These are phyloP conservation scores for Bonia amplexicaulis DNA, from an alignment of 176 grass and related monocot species.

Conservation along the genomic window DNA sequence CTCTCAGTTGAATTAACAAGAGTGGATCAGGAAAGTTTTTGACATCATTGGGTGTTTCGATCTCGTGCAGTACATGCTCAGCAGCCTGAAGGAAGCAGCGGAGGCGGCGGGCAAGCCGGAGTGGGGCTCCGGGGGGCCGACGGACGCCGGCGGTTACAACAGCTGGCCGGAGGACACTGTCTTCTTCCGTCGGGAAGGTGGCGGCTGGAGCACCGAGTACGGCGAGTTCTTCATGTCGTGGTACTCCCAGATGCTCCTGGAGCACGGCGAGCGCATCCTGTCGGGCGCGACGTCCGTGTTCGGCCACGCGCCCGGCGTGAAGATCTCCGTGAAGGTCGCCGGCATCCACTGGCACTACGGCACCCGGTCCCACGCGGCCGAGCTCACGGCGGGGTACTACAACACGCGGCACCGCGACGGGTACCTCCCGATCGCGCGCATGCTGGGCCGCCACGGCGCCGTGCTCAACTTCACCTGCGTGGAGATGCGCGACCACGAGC, in stretches of 20 bases:
- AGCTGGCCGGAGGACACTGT: constrained; percentile 57
- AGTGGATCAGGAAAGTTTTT: neutral
- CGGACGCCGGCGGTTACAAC: constrained; percentile 64
- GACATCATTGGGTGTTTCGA: neutral
- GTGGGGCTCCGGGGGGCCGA: constrained; percentile 46
- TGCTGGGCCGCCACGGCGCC: constrained; percentile 37
- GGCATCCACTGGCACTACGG: constrained; percentile 86
- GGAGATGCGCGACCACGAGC: constrained; percentile 79
- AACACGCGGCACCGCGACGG: constrained; percentile 60
- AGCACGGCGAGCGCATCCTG: constrained; percentile 64
- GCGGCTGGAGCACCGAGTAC: constrained; percentile 55
- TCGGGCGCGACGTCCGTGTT: constrained; percentile 41
- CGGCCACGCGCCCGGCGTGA: neutral
- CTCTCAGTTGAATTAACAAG: neutral
- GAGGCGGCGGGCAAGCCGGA: constrained; percentile 44
- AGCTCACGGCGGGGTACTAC: constrained; percentile 71
- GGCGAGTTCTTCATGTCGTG: constrained; percentile 77
- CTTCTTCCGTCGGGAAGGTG: constrained; percentile 56
- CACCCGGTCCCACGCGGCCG: constrained; percentile 55
- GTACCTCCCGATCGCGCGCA: constrained; percentile 46
- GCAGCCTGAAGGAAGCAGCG: constrained; percentile 53
- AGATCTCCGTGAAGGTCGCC: constrained; percentile 61
- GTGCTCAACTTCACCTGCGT: constrained; percentile 86
- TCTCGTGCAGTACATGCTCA: constrained; percentile 44
- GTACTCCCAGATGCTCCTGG: constrained; percentile 63